Base-by-base conservation (phyloP, 169 alveolate genomes). In the Eimeria acervulina region DNA sequence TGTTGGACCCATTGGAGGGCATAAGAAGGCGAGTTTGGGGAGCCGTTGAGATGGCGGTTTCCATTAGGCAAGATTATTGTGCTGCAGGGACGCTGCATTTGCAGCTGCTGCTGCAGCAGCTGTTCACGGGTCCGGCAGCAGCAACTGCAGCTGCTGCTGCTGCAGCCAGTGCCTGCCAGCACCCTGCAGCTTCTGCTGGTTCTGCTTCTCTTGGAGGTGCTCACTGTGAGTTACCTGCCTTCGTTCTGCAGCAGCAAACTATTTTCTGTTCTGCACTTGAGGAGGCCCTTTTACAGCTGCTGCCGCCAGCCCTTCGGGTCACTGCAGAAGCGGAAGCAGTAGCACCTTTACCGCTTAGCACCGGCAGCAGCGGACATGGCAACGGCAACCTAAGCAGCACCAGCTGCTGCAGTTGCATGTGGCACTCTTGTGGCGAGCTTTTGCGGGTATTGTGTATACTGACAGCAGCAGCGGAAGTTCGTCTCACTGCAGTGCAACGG, bases 101-200 rank as follows among this genome's bases (percentile, higher is more conserved):
- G 70, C 90, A 81, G 90, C 70, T 81, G 44, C 68, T 81, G 42
- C 90, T 81, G 72, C 90, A 81, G 70, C 70, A 81, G 72, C 44
- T 81, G 47, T 81, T 81, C 70, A 33, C 42, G 19, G 51, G 38
- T 5, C 90, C 90, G 31, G 31, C 55, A 72, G 90, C 42, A 26
- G 70, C 70, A 8, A 36, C 70, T 8, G 63, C 72, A 1, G 90
- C 63, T 19, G 44, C 61, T 21, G 44, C 87, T 33, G 87, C 87
- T 36, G 59, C 59, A 36, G 52, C 90, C 83, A 70, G n/a, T 2
- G 83, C 12, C 40, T 70, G 47, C 83, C 83, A 33, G 42, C 40
- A 8, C 5, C 42, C 42, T 23, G 42, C 80, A 13, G 44, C 80
- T 68, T n/a, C 80, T 68, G 80, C 80, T 68, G 80, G 42, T 68